Base-by-base conservation (phyloP, 2,329 filamentous ascomycete genomes). In the Cadophora sp. region DNA sequence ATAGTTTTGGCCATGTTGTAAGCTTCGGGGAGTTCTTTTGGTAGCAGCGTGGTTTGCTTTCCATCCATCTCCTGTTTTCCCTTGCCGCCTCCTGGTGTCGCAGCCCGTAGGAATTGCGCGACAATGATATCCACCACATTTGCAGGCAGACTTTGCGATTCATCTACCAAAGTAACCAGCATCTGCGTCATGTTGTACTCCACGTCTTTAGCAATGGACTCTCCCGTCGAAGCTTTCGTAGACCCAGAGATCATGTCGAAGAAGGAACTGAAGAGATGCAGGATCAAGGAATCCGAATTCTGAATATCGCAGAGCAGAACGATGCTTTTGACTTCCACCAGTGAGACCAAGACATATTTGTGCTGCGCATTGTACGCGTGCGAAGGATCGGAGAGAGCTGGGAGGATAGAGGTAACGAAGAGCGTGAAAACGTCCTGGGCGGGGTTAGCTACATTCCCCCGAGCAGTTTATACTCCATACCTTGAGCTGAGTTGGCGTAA, bases 1-100 rank as follows among this genome's bases (percentile, higher is more conserved):
- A 99, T 90, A 2, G 92, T 92, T 80, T 96, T 97, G 24, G 96
- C 95, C 91, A 98, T 97, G 76, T 96, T 91, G 81, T 99, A 99
- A 1, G 96, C 94, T 18, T 94, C 89, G 1, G 96, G 95, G 65
- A 96, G 91, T 70, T 96, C 91, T 76, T 96, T 97, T 62, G 93
- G 83, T n/a, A 93, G 83, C 20, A 97, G 84, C 0, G 92, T 97
- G 0, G 90, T 92, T 76, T 97, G 94, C 74, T 89, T 93, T 50
- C 88, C 88, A 75, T 94, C 92, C 11, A 89, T 74, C 72, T 85
- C 80, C 69, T 83, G 80, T 56, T 82, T 74, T 60, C 80, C 81
- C 74, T 87, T 89, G 71, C 83, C 85, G 51, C 65, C 82, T 18
- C 84, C 86, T 0, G 87, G 88, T 0, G 93, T 91, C 60, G 94